Conservation (phyloP, 441 rosid genomes). For the Populus hybrid region DNA sequence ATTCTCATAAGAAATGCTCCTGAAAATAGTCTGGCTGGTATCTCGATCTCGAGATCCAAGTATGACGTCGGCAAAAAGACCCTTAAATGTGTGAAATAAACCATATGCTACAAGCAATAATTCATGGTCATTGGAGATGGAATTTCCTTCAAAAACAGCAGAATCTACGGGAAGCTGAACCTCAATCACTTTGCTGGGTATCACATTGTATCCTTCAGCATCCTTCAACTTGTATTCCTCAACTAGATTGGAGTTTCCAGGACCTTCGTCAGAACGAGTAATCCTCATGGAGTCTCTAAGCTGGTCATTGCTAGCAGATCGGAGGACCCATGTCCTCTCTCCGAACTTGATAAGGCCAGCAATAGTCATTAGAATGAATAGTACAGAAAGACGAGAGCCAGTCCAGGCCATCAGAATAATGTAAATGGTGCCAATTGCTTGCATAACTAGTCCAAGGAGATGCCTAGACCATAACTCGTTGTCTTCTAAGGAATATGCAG, state of each 20-base stretch:
- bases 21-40: conserved; percentile 29
- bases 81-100: conserved; percentile 12
- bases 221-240: conserved; percentile 13
- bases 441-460: conserved; percentile 20
- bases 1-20: background rate
- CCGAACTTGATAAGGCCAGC: conserved; percentile 36
- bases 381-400: conserved; percentile 2
- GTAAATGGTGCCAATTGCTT: conserved; percentile 20
- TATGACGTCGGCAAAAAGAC: conserved; percentile 39
- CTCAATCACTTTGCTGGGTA: conserved; percentile 7
- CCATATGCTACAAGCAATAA: background rate
- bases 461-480: conserved; percentile 47
- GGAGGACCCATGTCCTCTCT: conserved; percentile 35
- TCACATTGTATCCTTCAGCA: conserved; percentile 19
- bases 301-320: conserved; percentile 27
- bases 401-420: conserved; percentile 28
- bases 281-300: conserved; percentile 20
- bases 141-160: conserved; percentile 4
- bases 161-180: background rate
- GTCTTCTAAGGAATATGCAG: conserved; percentile 45
- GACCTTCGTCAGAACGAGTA: conserved; percentile 24
- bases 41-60: conserved; percentile 31
- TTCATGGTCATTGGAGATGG: background rate
- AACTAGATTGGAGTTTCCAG: conserved; percentile 5
- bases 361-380: conserved; percentile 13